phyloP scores from a whole-genome alignment of 1,139 yeast genomes.

The Kodamaea ohmeri region DNA sequence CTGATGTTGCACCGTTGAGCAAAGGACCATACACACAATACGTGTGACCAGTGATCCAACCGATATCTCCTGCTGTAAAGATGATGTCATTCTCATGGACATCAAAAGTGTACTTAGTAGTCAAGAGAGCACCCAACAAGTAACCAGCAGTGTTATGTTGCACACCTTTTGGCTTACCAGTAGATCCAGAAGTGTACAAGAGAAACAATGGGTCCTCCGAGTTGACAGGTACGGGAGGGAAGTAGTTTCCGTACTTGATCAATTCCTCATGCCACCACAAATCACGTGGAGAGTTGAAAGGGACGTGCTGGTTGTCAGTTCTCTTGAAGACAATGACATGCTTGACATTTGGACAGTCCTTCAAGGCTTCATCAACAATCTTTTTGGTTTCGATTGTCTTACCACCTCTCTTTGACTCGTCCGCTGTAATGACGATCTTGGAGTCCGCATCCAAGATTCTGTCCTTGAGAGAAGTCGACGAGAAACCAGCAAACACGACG shows the following conservation, averaged over 20 bases:
- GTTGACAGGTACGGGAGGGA: conserved; percentile 58
- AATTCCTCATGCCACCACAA: conserved; percentile 82
- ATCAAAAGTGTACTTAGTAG: conserved; percentile 75
- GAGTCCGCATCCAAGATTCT: conserved; percentile 78
- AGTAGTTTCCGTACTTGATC: conserved; percentile 61
- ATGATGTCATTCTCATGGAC: conserved; percentile 68
- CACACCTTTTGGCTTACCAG: conserved; percentile 69
- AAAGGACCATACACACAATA: conserved; percentile 82
- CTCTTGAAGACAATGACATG: conserved; percentile 72
- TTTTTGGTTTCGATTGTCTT: conserved; percentile 79
- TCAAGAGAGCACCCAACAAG: conserved; percentile 63
- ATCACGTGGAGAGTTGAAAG: conserved; percentile 62
- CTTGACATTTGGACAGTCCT: conserved; percentile 63
- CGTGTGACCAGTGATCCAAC: conserved; percentile 89
- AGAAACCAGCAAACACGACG: conserved; percentile 82
- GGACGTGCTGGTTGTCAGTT: conserved; percentile 67
- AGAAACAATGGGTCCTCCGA: conserved; percentile 64
- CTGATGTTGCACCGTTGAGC: conserved; percentile 74
- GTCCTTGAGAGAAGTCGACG: conserved; percentile 71
- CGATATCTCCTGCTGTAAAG: conserved; percentile 85
- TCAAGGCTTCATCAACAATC: conserved; percentile 78
- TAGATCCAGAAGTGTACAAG: conserved; percentile 66
- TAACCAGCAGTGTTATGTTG: conserved; percentile 81
- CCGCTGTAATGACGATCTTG: conserved; percentile 70
- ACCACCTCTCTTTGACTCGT: conserved; percentile 81